Conservation (phyloP, 148 eudicot genomes). For the Amaranthus hypochondriacus region DNA sequence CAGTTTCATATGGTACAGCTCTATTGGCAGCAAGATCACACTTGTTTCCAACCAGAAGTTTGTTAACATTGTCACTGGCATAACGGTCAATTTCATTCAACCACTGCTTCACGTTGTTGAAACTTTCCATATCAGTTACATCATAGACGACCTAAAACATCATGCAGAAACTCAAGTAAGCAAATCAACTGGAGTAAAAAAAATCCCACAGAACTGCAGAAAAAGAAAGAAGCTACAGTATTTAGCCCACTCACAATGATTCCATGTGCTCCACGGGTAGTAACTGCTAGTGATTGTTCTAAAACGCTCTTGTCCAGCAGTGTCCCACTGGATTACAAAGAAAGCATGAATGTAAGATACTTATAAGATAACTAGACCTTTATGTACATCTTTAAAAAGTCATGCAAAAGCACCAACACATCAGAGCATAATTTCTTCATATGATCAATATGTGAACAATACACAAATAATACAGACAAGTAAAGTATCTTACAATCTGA, state of each 20-base stretch:
- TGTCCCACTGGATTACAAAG: slow-evolving; percentile 37
- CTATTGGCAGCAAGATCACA: slow-evolving; percentile 60
- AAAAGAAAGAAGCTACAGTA: not conserved
- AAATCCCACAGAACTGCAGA: not conserved
- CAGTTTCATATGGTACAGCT: slow-evolving; percentile 61
- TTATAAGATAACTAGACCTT: not conserved
- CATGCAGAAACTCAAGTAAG: slow-evolving; percentile 13
- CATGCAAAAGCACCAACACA: not conserved
- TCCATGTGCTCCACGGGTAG: slow-evolving; percentile 57
- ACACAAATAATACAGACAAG: not conserved
- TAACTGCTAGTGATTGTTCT: slow-evolving; percentile 51
- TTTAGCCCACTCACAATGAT: slow-evolving; percentile 37
- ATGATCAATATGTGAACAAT: not conserved
- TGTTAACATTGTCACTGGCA: slow-evolving; percentile 73
- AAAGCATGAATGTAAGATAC: slow-evolving; percentile 5
- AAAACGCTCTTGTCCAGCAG: slow-evolving; percentile 57
- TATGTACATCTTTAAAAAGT: not conserved
- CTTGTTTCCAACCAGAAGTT: slow-evolving; percentile 76
- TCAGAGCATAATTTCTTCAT: not conserved
- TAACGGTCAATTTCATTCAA: slow-evolving; percentile 68
- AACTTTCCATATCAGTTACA: slow-evolving; percentile 72
- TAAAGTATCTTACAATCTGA: slow-evolving; percentile 38
- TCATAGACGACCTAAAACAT: slow-evolving; percentile 70
- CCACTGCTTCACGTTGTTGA: slow-evolving; percentile 75
- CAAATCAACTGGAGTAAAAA: slow-evolving; percentile 2